Base-by-base conservation (phyloP, 2,329 filamentous ascomycete genomes). In the Byssothecium circinans region DNA sequence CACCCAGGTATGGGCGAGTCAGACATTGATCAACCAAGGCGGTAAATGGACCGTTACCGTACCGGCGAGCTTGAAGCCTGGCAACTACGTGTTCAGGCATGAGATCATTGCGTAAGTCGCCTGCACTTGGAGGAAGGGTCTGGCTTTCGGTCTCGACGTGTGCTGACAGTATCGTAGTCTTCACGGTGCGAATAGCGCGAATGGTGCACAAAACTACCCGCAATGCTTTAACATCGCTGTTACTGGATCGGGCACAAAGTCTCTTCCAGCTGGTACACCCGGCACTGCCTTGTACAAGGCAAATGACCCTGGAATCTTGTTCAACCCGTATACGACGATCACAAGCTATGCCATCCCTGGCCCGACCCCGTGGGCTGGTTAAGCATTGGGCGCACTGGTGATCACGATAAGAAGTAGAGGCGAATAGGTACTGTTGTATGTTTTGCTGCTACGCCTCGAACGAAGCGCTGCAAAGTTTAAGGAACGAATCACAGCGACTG, bases 81-180 rank as follows among this genome's bases (percentile, higher is more conserved):
- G 77, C 0, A 67, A 74, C 43, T 81, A 80, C 47, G 74, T 81
- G 20, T 61, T 81, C 23, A 68, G 78, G 2, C 77, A 80, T 51
- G 78, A 81, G 62, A 67, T 71, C 25, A 32, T 32, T 14, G 29
- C 29, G 29, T 32, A 32, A 32, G 29, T 32, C 29, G 14, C 14
- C 14, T 12, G 72, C 29, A 4, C 7, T 14, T 32, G 6, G 6
- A 12, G 4, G 29, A 32, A 14, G 12, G 12, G 14, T 5, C 14
- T 32, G 7, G 29, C 5, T 32, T 5, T 32, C 14, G 8, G 12
- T 32, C 14, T 7, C 29, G 29, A 32, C 14, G 12, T 12, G 29
- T 75, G 15, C 35, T 45, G 12, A 45, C 15, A 22, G 11, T 4
- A 8, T 15, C 3, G 5, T 45, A 78, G 71, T 4, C 58, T 78